Evolutionary conservation across 371 early-diverging fungal species (phyloP).

Genomic region (Actinomortierella wolfii): DNA sequence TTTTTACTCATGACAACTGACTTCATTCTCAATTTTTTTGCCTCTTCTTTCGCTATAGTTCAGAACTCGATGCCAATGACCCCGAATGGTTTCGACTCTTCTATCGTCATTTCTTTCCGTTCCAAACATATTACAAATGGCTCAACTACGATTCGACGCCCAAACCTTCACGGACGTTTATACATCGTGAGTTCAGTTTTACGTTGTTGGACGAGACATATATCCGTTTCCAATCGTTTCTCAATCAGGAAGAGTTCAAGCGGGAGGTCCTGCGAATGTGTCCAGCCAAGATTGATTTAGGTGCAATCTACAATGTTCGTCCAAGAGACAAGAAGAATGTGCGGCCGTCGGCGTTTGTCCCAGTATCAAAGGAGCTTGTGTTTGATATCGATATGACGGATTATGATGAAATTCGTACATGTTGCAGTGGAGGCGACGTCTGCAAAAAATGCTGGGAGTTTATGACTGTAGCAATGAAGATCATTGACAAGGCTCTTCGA

Average conservation of each 20-base stretch:
- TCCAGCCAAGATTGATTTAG: constrained; percentile 97
- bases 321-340: constrained; percentile 84
- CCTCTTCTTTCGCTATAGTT: constrained; percentile 13
- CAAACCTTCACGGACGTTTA: constrained; percentile 64
- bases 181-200: constrained; percentile 95
- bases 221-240: constrained; percentile 90
- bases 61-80: not conserved
- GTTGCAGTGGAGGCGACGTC: constrained; percentile 91
- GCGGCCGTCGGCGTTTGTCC: constrained; percentile 71
- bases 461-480: constrained; percentile 91
- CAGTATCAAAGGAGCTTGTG: constrained; percentile 93
- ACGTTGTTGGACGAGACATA: constrained; percentile 79
- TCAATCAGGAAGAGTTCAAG: constrained; percentile 71
- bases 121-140: constrained; percentile 79
- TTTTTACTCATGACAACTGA: no score
- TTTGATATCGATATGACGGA: constrained; percentile 99
- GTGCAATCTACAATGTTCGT: constrained; percentile 82
- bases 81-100: constrained; percentile 64
- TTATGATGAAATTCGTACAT: constrained; percentile 96
- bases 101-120: constrained; percentile 88
- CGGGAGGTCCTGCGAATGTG: constrained; percentile 71
- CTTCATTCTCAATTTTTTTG: no score
- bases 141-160: constrained; percentile 71
- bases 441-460: constrained; percentile 95
- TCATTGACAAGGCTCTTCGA: constrained; percentile 75